Conservation (phyloP, 805 yeast genomes). For the Saccharomycopsis fibuligera region DNA sequence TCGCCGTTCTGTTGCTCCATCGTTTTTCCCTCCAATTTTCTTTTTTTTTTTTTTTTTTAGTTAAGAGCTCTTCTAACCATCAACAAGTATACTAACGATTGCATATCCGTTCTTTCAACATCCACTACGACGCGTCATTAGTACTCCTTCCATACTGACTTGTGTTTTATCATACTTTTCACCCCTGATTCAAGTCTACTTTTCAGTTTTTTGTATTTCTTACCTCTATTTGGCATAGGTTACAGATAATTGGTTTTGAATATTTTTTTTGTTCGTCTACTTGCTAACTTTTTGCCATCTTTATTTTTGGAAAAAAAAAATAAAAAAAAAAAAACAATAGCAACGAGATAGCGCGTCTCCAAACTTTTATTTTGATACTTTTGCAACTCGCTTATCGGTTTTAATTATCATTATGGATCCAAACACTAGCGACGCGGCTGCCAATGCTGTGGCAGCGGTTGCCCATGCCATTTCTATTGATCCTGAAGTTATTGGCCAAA, state of each 20-base stretch:
- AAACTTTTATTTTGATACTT: background rate
- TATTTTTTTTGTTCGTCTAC: too few species aligned
- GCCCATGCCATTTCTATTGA: slow-evolving; percentile 14
- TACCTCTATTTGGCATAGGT: too few species aligned
- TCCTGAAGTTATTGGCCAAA: slow-evolving; percentile 17
- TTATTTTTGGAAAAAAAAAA: too few species aligned
- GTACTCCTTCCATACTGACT: background rate
- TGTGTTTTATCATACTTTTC: background rate
- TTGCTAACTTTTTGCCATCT: too few species aligned
- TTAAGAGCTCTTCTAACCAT: slow-evolving; percentile 6
- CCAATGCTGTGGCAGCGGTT: slow-evolving; percentile 7
- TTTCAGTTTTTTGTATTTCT: too few species aligned
- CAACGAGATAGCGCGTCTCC: background rate
- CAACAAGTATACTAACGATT: slow-evolving; percentile 9
- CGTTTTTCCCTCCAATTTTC: background rate
- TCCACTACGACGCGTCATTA: background rate
- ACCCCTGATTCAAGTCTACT: background rate
- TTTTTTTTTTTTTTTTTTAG: background rate
- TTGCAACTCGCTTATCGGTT: too few species aligned
- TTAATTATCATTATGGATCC: too few species aligned
- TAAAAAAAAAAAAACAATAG: too few species aligned
- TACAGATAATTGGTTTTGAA: too few species aligned
- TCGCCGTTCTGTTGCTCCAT: background rate
- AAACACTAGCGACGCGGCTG: slow-evolving; percentile 3
- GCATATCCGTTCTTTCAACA: background rate